phyloP scores from a whole-genome alignment of 495 filamentous ascomycete species.

The Tuber indicum region DNA sequence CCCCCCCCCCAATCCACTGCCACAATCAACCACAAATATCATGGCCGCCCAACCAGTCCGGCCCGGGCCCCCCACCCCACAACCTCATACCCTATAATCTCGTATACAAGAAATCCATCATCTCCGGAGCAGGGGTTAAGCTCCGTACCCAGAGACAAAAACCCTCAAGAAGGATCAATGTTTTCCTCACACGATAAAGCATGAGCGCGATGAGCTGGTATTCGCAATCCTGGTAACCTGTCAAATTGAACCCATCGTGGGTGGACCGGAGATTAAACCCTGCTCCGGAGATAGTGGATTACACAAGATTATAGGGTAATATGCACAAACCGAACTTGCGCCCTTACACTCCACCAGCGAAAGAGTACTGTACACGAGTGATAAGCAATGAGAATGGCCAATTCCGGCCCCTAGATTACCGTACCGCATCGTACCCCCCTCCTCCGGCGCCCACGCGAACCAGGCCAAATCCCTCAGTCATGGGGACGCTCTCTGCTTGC shows the following conservation, averaged over 20 bases:
- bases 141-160: too few species aligned
- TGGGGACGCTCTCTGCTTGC: neutral
- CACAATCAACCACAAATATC: neutral
- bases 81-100: neutral
- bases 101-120: too few species aligned
- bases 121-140: too few species aligned
- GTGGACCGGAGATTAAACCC: too few species aligned
- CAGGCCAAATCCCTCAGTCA: slow-evolving; percentile 1
- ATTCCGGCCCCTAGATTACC: neutral
- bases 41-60: neutral
- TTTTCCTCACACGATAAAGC: too few species aligned
- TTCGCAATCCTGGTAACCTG: too few species aligned
- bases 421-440: neutral
- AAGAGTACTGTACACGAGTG: neutral
- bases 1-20: neutral
- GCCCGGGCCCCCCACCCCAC: neutral
- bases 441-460: neutral
- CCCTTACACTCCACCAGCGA: neutral
- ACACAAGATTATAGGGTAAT: too few species aligned
- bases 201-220: too few species aligned
- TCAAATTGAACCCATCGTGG: too few species aligned
- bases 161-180: too few species aligned
- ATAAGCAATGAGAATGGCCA: neutral
- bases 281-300: too few species aligned
- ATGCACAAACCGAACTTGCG: neutral